A percentile compares a stretch with the other conserved stretches of the same genome.
Evolutionary conservation across 2,329 filamentous ascomycete species (phyloP).

Genomic region (Diaporthe capsici): DNA sequence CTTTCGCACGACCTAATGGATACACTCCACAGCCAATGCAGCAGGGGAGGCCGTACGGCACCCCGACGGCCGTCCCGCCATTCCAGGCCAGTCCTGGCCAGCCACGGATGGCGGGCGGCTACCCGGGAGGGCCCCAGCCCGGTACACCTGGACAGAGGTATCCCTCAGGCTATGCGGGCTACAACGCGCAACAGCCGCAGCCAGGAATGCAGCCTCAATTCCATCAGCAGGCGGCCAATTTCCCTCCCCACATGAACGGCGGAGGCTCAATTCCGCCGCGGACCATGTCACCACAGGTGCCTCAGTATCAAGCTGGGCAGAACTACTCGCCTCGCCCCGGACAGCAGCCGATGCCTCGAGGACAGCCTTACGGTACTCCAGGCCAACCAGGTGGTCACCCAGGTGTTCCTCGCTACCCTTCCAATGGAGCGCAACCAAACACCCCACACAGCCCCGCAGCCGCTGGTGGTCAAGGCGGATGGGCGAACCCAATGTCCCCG

Average conservation of each 20-base stretch:
- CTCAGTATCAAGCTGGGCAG: slow-evolving; percentile 49
- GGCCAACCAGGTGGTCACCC: slow-evolving; percentile 38
- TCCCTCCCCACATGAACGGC: slow-evolving; percentile 61
- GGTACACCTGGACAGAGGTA: slow-evolving; percentile 60
- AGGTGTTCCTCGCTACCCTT: slow-evolving; percentile 39
- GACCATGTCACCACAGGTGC: slow-evolving; percentile 61
- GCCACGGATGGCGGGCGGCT: slow-evolving; percentile 57
- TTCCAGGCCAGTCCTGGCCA: slow-evolving; percentile 60
- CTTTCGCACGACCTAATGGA: slow-evolving; percentile 65
- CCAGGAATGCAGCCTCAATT: slow-evolving; percentile 43
- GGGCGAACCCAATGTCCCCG: slow-evolving; percentile 40
- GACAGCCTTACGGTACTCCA: slow-evolving; percentile 38
- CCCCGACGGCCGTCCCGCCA: slow-evolving; percentile 58
- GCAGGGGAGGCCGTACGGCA: slow-evolving; percentile 64
- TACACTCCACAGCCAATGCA: slow-evolving; percentile 64
- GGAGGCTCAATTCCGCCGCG: slow-evolving; percentile 55
- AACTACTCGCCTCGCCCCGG: slow-evolving; percentile 55
- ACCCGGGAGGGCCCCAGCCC: slow-evolving; percentile 56
- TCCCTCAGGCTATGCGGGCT: slow-evolving; percentile 45
- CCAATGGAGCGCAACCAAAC: slow-evolving; percentile 37
- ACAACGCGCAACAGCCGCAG: slow-evolving; percentile 47
- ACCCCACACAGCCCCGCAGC: slow-evolving; percentile 33
- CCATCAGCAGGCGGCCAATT: slow-evolving; percentile 52
- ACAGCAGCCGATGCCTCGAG: slow-evolving; percentile 45
- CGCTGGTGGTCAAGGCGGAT: slow-evolving; percentile 21